Evolutionary conservation across 2,329 filamentous ascomycete genomes (phyloP).

Genomic region (Calonectria naviculata): DNA sequence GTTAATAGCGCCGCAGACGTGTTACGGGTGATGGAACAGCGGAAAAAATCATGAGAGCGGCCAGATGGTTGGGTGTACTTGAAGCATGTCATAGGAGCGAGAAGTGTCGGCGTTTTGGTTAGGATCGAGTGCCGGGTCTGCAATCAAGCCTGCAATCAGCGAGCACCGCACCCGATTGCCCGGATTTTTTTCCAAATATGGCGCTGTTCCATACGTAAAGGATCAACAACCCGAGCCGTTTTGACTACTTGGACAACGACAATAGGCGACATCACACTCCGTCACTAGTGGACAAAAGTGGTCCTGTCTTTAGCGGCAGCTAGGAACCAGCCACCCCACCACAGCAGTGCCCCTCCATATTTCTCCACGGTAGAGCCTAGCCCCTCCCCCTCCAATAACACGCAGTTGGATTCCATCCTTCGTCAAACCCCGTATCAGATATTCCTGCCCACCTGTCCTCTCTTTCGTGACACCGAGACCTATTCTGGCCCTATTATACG

Average conservation of each 20-base stretch:
- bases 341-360: neutral
- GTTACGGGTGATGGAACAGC: slow-evolving; percentile 78
- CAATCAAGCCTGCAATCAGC: too few species aligned
- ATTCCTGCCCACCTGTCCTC: neutral
- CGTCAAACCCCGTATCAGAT: neutral
- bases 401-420: neutral
- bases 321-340: slow-evolving; percentile 11
- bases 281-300: too few species aligned
- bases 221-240: too few species aligned
- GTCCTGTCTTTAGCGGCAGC: neutral
- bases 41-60: slow-evolving; percentile 49
- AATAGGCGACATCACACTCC: neutral
- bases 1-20: slow-evolving; percentile 84
- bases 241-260: too few species aligned
- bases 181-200: too few species aligned
- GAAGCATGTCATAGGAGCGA: neutral
- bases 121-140: too few species aligned
- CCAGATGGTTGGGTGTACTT: neutral
- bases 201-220: too few species aligned
- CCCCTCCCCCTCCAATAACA: slow-evolving; percentile 2
- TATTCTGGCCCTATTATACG: neutral
- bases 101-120: neutral
- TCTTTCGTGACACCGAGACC: neutral
- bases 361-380: neutral
- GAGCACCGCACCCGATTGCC: too few species aligned